Evolutionary conservation across 2,329 filamentous ascomycete species (phyloP).

Genomic region (Basipetospora sp.): DNA sequence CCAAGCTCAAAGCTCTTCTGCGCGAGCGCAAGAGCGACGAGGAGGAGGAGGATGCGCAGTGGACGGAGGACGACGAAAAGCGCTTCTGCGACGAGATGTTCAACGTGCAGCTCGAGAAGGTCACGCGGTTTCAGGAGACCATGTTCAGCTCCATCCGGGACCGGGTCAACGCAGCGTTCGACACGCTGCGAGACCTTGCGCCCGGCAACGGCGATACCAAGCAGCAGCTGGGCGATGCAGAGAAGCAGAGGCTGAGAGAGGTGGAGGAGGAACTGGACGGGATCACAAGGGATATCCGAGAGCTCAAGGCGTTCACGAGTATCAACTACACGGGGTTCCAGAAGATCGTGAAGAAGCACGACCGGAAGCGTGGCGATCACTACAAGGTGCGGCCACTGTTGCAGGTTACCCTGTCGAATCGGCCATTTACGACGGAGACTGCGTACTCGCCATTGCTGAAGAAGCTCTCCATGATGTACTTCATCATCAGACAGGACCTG

Average conservation of each 20-base stretch:
- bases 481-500: slow-evolving; percentile 73
- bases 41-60: slow-evolving; percentile 50
- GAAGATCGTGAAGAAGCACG: slow-evolving; percentile 98
- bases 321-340: slow-evolving; percentile 97
- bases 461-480: slow-evolving; percentile 88
- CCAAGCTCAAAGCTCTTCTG: slow-evolving; percentile 77
- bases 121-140: slow-evolving; percentile 72
- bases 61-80: slow-evolving; percentile 90
- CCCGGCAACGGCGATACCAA: slow-evolving; percentile 36
- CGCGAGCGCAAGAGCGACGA: slow-evolving; percentile 51
- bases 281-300: slow-evolving; percentile 80
- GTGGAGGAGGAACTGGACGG: slow-evolving; percentile 67
- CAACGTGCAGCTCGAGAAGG: slow-evolving; percentile 89
- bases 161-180: slow-evolving; percentile 39
- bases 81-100: slow-evolving; percentile 89
- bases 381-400: slow-evolving; percentile 87
- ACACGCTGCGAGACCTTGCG: slow-evolving; percentile 67
- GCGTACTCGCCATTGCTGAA: slow-evolving; percentile 82
- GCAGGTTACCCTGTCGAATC: slow-evolving; percentile 72
- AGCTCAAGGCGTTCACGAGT: slow-evolving; percentile 86
- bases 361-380: slow-evolving; percentile 71
- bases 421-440: slow-evolving; percentile 83
- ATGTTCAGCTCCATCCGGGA: slow-evolving; percentile 47
- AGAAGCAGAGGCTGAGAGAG: slow-evolving; percentile 45
- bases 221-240: slow-evolving; percentile 32